These are phyloP conservation scores for Linnemannia schmuckeri DNA, from an alignment of 192 early-diverging fungal species.

Conservation along the genomic window DNA sequence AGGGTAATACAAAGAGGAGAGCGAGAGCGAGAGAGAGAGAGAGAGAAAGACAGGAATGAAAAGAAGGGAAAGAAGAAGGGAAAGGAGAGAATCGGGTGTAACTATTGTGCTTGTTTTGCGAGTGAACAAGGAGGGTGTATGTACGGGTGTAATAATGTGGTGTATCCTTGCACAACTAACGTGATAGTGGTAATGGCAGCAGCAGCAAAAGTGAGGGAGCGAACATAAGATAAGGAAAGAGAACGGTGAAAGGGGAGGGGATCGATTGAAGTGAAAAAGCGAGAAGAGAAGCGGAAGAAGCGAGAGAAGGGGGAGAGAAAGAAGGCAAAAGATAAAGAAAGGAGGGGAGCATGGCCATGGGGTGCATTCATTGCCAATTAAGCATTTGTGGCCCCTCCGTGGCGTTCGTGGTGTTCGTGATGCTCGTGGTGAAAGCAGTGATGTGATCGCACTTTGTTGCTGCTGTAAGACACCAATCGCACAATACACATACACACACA, in stretches of 20 bases:
- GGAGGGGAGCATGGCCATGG: background rate
- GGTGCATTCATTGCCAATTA: background rate
- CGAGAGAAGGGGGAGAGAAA: background rate
- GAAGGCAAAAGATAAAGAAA: background rate
- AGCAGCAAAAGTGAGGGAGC: background rate
- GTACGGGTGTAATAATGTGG: no score
- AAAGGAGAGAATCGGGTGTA: background rate
- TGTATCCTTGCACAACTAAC: no score
- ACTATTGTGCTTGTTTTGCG: background rate
- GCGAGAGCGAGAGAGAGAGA: slow-evolving; percentile 40
- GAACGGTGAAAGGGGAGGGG: no score
- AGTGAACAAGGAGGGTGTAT: no score
- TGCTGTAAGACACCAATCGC: no score
- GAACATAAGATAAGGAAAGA: background rate
- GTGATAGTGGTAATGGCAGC: no score
- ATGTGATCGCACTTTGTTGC: no score
- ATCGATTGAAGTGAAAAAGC: no score
- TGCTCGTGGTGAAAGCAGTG: no score
- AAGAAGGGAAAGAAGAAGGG: slow-evolving; percentile 12
- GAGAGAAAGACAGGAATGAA: slow-evolving; percentile 28
- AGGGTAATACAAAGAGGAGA: slow-evolving; percentile 6
- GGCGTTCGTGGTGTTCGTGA: no score
- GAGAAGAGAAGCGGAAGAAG: no score
- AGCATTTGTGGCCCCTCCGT: background rate
- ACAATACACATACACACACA: no score